phyloP scores from a whole-genome alignment of 176 grass and related monocot species.

The Oryza nivara region DNA sequence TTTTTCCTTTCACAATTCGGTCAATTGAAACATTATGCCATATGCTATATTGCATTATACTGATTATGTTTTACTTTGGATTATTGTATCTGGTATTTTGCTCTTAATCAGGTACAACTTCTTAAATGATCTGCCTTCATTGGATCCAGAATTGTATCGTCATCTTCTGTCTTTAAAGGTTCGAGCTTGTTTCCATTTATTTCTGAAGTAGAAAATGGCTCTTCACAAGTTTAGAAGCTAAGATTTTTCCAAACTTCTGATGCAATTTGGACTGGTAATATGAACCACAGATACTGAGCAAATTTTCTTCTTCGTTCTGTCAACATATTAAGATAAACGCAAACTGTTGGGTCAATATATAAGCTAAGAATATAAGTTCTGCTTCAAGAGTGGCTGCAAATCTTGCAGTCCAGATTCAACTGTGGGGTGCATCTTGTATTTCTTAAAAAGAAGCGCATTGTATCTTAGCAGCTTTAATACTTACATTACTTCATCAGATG shows the following conservation, averaged over 20 bases:
- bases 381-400: slow-evolving; percentile 13
- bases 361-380: neutral
- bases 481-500: neutral
- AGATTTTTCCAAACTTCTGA: slow-evolving; percentile 6
- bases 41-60: slow-evolving; percentile 23
- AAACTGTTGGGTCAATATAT: slow-evolving; percentile 17
- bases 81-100: slow-evolving; percentile 28
- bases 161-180: slow-evolving; percentile 99
- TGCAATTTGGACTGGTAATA: slow-evolving; percentile 9
- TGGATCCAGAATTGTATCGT: slow-evolving; percentile 94
- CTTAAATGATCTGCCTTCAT: slow-evolving; percentile 94
- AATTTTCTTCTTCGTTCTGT: neutral
- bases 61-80: slow-evolving; percentile 33
- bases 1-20: slow-evolving; percentile 37
- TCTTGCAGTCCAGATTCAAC: neutral
- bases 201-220: slow-evolving; percentile 23
- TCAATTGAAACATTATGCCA: neutral
- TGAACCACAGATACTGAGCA: slow-evolving; percentile 1
- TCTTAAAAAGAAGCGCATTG: neutral
- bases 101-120: slow-evolving; percentile 78
- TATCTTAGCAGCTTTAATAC: neutral
- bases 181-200: slow-evolving; percentile 27
- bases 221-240: slow-evolving; percentile 9
- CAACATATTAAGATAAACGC: slow-evolving; percentile 14
- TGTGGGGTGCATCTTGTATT: neutral